A percentile compares a stretch with the other conserved stretches of the same genome.
Conservation (phyloP, 306 rosid species). For the Casuarina cunninghamiana region DNA sequence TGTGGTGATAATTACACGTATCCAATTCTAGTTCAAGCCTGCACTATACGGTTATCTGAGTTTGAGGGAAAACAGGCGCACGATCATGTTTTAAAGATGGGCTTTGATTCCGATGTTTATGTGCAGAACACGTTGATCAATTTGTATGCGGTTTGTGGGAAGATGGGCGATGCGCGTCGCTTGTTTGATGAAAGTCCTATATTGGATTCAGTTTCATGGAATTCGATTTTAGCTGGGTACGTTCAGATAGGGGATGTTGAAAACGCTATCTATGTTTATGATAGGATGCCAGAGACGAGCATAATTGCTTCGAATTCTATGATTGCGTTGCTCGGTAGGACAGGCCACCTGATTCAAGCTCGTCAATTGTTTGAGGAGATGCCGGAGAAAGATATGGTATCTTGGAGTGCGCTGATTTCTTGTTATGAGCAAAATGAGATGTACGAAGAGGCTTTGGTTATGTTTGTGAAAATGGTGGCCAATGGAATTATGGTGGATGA, state of each 20-base stretch:
- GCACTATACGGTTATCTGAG: constrained; percentile 46
- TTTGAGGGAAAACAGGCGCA: constrained; percentile 63
- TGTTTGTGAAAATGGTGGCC: constrained; percentile 54
- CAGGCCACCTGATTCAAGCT: constrained; percentile 51
- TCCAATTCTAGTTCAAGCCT: constrained; percentile 66
- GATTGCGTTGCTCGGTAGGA: constrained; percentile 59
- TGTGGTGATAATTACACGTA: constrained; percentile 55
- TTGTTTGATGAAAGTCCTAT: constrained; percentile 71
- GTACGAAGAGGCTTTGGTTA: constrained; percentile 55
- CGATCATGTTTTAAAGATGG: constrained; percentile 50
- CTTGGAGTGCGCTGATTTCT: constrained; percentile 82
- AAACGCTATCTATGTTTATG: constrained; percentile 44
- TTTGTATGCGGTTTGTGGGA: constrained; percentile 62
- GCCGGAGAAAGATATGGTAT: constrained; percentile 58
- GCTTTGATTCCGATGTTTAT: constrained; percentile 57
- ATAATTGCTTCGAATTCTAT: constrained; percentile 71
- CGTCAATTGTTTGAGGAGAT: constrained; percentile 46
- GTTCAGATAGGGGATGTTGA: constrained; percentile 47
- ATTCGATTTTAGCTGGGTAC: constrained; percentile 71
- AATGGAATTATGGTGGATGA: constrained; percentile 65
- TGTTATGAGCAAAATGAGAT: constrained; percentile 68
- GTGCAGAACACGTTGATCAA: constrained; percentile 72
- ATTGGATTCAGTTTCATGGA: constrained; percentile 75
- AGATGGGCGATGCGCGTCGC: constrained; percentile 50
- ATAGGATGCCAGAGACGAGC: constrained; percentile 55